Base-by-base conservation (phyloP, 2,329 filamentous ascomycete species). In the Fusarium dimerum region DNA sequence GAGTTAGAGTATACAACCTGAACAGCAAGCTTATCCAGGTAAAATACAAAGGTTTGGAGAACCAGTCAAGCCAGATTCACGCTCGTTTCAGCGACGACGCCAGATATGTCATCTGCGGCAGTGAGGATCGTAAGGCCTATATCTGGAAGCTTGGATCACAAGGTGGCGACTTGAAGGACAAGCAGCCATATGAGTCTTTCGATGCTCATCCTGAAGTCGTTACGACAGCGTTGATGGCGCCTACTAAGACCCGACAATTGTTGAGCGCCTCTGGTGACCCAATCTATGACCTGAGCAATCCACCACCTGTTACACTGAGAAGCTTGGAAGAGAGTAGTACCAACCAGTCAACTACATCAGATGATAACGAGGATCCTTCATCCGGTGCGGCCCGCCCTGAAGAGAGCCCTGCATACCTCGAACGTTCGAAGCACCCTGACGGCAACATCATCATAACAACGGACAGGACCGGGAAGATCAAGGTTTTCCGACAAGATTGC, bases 221-320 rank as follows among this genome's bases (percentile, higher is more conserved):
- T 4, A 97, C 93, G 0, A 88, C 87, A n/a, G 90, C 93, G 2
- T 75, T 94, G 5, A 87, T 97, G 66, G 93, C 93, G 1, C 93
- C 94, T 0, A 82, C 83, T 0, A 85, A 84, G 63, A 92, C 91
- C 11, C 84, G 90, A 51, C 87, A 89, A 65, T 77, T 94, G 2
- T 80, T 99, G 1, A 86, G 88, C 46, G 81, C 83, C 13, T 95
- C 92, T 0, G 89, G 90, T 50, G 92, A 99, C 68, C 92, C 94
- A 2, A 83, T 99, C n/a, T 99, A 92, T 69, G 92, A 97, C 63
- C 79, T 97, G 1, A 97, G 94, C 77, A 97, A 97, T 63, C 94
- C 94, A 6, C 94, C 93, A 0, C 92, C 93, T 0, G 85, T 97
- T 15, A 92, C 85, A 7, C 78, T 97, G 16, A 78, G 92, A 55